Base-by-base conservation (phyloP, 257 asterid species). In the Anisodus tanguticus region DNA sequence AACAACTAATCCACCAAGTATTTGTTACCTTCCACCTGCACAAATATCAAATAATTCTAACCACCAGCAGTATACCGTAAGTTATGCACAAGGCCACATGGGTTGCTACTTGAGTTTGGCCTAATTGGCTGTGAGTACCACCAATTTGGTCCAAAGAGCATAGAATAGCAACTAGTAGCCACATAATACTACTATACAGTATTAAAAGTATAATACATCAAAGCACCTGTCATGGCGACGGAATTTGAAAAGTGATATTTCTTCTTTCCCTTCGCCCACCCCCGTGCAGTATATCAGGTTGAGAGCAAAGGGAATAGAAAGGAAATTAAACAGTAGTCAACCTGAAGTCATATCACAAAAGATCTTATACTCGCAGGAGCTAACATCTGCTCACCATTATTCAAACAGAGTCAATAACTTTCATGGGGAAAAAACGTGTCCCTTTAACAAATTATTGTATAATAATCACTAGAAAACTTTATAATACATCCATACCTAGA, bases 401-500 rank as follows among this genome's bases (percentile, higher is more conserved):
- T 45, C 58, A 15, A 5, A 12, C 62, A 45, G 6, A 72, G n/a
- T 72, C 39, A 0, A 45, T 17, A 4, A 13, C 62, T 45, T 45
- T 45, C 80, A 72, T 0, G 4, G 58, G 57, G 49, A 13, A 6
- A 3, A 3, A 45, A 11, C 19, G 3, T 74, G 37, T n/a, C 9
- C 41, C 12, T 49, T 72, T 2, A 2, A 47, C 19, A 37, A 72
- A 31, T 47, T 59, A 47, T 45, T 7, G 45, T 74, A 49, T 6
- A 49, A 9, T 10, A 72, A 12, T 6, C 45, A 22, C 19, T 74
- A 74, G 19, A 41, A 49, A 74, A 12, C 19, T 12, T 9, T 22
- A 49, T 49, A 51, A 49, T 74, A 22, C 62, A 74, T 51, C 59
- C 81, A 7, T 76, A 51, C 35, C 80, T 2, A 19, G 80, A 72